Conservation (phyloP, 164 flowering plant genomes). For the Platanus orientalis region DNA sequence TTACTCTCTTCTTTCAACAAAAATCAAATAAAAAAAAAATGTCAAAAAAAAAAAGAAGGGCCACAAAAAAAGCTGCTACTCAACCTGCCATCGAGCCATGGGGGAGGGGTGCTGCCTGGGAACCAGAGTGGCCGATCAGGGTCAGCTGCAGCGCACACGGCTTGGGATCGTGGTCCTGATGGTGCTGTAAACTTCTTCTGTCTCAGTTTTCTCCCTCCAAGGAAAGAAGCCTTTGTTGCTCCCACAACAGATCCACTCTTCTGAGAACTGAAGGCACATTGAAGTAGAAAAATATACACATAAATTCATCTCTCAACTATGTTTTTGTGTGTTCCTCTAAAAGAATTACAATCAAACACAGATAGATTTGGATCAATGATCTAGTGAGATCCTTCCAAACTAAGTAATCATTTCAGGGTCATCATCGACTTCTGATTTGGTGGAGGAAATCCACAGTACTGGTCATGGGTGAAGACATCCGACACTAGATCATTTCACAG, state of each 20-base stretch:
- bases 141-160: constrained; percentile 55
- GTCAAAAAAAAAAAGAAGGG: too few species aligned
- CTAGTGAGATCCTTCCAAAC: too few species aligned
- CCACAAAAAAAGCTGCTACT: too few species aligned
- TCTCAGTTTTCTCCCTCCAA: constrained; percentile 60
- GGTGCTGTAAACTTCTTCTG: constrained; percentile 33
- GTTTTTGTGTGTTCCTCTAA: too few species aligned
- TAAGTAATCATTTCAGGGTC: too few species aligned
- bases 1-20: background rate
- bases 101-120: constrained; percentile 97
- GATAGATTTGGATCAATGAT: too few species aligned
- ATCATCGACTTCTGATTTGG: too few species aligned
- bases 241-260: constrained; percentile 49
- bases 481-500: too few species aligned
- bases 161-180: constrained; percentile 20
- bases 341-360: background rate
- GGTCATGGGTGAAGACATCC: too few species aligned
- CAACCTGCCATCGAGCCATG: constrained; percentile 97
- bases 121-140: constrained; percentile 94
- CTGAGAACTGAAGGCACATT: constrained; percentile 46
- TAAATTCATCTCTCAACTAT: too few species aligned
- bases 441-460: too few species aligned
- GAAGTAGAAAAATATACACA: background rate
- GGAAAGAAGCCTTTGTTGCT: constrained; percentile 65
- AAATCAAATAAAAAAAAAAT: background rate